phyloP scores from a whole-genome alignment of 768 basidiomycete genomes.

The Pulveroboletus sp. region DNA sequence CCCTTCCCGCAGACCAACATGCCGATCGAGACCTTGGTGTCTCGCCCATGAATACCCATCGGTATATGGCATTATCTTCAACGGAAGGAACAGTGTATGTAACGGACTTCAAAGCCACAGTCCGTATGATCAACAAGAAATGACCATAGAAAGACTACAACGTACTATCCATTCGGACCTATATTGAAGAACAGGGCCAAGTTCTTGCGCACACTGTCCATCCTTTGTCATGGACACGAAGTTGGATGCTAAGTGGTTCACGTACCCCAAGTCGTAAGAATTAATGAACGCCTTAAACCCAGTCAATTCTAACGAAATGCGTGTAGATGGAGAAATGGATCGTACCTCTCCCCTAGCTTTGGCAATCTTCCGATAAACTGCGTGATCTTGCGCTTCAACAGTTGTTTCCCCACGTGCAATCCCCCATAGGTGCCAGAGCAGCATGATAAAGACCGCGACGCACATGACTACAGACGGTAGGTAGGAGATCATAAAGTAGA shows the following conservation, averaged over 20 bases:
- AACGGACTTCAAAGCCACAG: slow-evolving; percentile 48
- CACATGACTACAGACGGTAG: slow-evolving; percentile 75
- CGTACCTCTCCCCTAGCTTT: slow-evolving; percentile 66
- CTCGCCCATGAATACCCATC: slow-evolving; percentile 85
- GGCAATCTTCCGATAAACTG: slow-evolving; percentile 70
- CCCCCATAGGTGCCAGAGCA: slow-evolving; percentile 69
- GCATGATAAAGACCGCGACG: slow-evolving; percentile 71
- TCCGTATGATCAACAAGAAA: neutral
- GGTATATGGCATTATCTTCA: slow-evolving; percentile 76
- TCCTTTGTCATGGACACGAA: neutral
- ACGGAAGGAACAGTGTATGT: slow-evolving; percentile 79
- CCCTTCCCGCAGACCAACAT: slow-evolving; percentile 61
- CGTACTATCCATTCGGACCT: slow-evolving; percentile 78
- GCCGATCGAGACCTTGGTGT: slow-evolving; percentile 57
- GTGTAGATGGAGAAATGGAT: slow-evolving; percentile 3
- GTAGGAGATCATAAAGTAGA: slow-evolving; percentile 71
- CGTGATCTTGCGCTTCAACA: slow-evolving; percentile 88
- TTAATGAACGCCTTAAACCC: slow-evolving; percentile 70
- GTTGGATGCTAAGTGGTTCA: neutral
- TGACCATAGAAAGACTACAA: slow-evolving; percentile 17
- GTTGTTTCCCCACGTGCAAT: slow-evolving; percentile 77
- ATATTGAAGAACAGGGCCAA: slow-evolving; percentile 86
- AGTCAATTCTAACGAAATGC: neutral
- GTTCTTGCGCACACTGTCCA: slow-evolving; percentile 52
- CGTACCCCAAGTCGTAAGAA: slow-evolving; percentile 86